phyloP scores from a whole-genome alignment of 345 rosid species.

The Gossypium australe region DNA sequence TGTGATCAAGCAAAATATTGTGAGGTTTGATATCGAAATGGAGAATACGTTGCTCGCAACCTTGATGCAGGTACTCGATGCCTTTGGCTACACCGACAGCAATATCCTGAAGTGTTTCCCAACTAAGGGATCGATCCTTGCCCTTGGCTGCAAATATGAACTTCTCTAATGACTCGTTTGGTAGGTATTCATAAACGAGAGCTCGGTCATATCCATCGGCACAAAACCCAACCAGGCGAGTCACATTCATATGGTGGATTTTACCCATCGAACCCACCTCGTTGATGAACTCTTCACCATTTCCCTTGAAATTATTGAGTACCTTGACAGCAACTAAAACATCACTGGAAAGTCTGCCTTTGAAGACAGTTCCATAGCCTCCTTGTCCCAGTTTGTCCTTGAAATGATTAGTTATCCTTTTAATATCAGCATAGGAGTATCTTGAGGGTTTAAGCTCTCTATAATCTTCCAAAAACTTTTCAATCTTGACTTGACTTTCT shows the following conservation, averaged over 20 bases:
- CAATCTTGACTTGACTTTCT: not conserved
- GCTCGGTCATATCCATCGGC: not conserved
- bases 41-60: not conserved
- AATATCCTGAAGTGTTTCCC: not conserved
- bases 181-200: not conserved
- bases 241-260: not conserved
- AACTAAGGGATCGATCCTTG: not conserved
- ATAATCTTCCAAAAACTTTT: not conserved
- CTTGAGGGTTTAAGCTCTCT: not conserved
- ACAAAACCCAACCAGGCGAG: not conserved
- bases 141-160: not conserved
- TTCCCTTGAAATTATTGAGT: slow-evolving; percentile 4
- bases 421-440: not conserved
- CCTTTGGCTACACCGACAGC: not conserved
- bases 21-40: slow-evolving; percentile 5
- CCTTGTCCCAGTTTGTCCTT: not conserved
- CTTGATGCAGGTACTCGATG: not conserved
- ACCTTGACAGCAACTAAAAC: not conserved
- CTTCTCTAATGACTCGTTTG: not conserved
- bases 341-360: not conserved
- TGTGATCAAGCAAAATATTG: not conserved
- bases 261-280: not conserved
- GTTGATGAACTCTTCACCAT: not conserved
- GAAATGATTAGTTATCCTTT: not conserved
- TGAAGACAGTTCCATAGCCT: not conserved